phyloP scores from a whole-genome alignment of 2,329 filamentous ascomycete species.

The Xylaria polymorpha region DNA sequence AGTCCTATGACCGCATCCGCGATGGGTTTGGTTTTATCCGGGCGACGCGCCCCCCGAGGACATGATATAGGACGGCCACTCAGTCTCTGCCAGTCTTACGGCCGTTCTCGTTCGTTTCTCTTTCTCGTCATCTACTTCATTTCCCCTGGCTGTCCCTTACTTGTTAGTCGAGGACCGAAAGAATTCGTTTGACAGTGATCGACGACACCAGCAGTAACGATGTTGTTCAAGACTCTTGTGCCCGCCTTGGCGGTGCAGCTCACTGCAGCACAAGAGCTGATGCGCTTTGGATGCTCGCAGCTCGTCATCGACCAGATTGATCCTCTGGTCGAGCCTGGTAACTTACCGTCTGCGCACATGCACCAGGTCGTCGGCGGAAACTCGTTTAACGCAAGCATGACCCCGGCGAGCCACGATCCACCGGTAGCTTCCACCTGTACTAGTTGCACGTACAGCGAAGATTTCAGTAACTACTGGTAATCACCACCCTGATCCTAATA shows the following conservation, averaged over 20 bases:
- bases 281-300: constrained; percentile 53
- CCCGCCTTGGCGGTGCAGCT: constrained; percentile 47
- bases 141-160: constrained; percentile 22
- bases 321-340: constrained; percentile 49
- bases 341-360: constrained; percentile 49
- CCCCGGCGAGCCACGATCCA: constrained; percentile 44
- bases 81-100: constrained; percentile 8
- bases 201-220: constrained; percentile 37
- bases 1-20: constrained; percentile 40
- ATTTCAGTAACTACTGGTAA: constrained; percentile 51
- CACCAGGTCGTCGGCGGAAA: constrained; percentile 51
- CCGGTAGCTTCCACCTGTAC: constrained; percentile 46
- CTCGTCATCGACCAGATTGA: constrained; percentile 52
- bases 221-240: constrained; percentile 49
- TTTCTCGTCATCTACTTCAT: constrained; percentile 26
- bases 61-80: constrained; percentile 39
- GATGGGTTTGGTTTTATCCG: constrained; percentile 48
- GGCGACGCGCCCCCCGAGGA: constrained; percentile 35
- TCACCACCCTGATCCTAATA: background rate
- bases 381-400: constrained; percentile 50
- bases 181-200: constrained; percentile 19
- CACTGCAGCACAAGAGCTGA: constrained; percentile 51
- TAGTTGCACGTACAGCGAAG: constrained; percentile 51
- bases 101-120: constrained; percentile 21
- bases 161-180: constrained; percentile 13